These are phyloP conservation scores for Iris pallida DNA, from an alignment of 116 monocot species.

Conservation along the genomic window DNA sequence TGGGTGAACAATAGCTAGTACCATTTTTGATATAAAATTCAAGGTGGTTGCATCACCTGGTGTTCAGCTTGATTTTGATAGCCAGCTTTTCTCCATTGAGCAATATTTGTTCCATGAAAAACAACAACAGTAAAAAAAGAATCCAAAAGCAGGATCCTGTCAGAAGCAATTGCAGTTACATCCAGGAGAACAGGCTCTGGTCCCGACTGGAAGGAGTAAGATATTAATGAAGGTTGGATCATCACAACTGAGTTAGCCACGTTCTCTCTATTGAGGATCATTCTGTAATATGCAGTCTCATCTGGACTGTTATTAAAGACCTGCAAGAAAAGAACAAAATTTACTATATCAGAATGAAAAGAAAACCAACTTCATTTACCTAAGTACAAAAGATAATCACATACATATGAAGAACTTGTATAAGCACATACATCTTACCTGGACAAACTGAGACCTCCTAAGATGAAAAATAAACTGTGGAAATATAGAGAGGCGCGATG, in stretches of 20 bases:
- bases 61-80: constrained; percentile 84
- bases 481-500: constrained; percentile 86
- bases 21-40: neutral
- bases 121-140: constrained; percentile 88
- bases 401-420: neutral
- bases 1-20: neutral
- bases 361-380: neutral
- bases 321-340: constrained; percentile 32
- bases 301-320: constrained; percentile 90
- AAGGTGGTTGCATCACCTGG: constrained; percentile 37
- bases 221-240: constrained; percentile 80
- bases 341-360: constrained; percentile 2
- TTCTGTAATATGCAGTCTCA: constrained; percentile 87
- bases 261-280: constrained; percentile 70
- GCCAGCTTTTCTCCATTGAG: constrained; percentile 90
- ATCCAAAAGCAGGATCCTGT: constrained; percentile 85
- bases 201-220: constrained; percentile 64
- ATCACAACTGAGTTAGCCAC: constrained; percentile 77
- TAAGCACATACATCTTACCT: constrained; percentile 34
- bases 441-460: constrained; percentile 95
- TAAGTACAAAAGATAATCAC: constrained; percentile 3
- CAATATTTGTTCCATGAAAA: constrained; percentile 86
- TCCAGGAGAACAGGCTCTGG: constrained; percentile 82
- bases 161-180: constrained; percentile 81
- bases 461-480: constrained; percentile 93